phyloP scores from a whole-genome alignment of 129 eudicot genomes.

The Lactuca sativa region DNA sequence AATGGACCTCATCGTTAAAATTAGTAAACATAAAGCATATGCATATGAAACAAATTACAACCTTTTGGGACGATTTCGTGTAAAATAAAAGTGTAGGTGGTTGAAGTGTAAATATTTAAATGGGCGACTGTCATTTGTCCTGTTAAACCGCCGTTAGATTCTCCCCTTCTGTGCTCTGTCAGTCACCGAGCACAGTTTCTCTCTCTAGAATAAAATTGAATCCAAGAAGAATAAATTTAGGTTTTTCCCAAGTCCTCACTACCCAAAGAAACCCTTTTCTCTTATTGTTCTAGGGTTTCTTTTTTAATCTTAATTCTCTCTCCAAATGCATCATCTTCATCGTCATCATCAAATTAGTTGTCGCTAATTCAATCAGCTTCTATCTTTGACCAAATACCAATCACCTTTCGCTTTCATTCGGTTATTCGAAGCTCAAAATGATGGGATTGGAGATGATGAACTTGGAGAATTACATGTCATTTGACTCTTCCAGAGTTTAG shows the following conservation, averaged over 20 bases:
- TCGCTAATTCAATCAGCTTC: constrained; percentile 19
- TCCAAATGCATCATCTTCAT: constrained; percentile 24
- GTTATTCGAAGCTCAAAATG: constrained; percentile 15
- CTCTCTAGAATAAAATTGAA: constrained; percentile 26
- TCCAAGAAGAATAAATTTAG: constrained; percentile 22
- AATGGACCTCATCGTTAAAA: neutral
- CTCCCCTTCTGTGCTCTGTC: constrained; percentile 10
- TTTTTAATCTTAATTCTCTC: constrained; percentile 19
- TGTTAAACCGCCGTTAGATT: constrained; percentile 31
- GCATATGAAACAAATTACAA: neutral
- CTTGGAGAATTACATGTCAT: constrained; percentile 2
- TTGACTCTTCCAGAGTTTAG: neutral
- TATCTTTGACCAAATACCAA: neutral
- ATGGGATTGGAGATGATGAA: constrained; percentile 22
- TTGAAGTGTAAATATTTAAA: constrained; percentile 1
- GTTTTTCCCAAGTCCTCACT: constrained; percentile 21
- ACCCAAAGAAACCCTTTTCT: constrained; percentile 30
- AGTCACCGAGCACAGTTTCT: constrained; percentile 7
- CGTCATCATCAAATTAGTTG: constrained; percentile 3
- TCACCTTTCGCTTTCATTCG: constrained; percentile 12
- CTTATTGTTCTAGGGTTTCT: constrained; percentile 39
- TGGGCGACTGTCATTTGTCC: neutral
- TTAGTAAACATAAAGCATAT: neutral
- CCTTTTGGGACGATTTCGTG: neutral
- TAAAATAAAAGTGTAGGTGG: neutral